Base-by-base conservation (phyloP, 1,284 basidiomycete genomes). In the Fomes fomentarius region DNA sequence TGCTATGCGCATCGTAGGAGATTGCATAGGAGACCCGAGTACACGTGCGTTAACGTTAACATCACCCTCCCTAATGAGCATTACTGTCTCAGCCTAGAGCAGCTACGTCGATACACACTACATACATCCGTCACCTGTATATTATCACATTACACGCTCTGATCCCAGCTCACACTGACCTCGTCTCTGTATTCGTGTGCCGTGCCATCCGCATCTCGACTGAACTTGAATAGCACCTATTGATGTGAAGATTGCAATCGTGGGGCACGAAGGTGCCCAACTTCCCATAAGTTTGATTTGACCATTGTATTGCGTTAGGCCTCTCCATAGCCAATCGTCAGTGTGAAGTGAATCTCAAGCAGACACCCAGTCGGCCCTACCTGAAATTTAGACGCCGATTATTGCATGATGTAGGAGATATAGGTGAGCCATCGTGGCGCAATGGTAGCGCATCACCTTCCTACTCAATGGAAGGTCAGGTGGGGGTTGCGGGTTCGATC, bases 371-470 rank as follows among this genome's bases (percentile, higher is more conserved):
- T n/a, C n/a, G n/a, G n/a, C n/a, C n/a, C n/a, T n/a, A n/a, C n/a
- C n/a, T n/a, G n/a, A n/a, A n/a, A n/a, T n/a, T n/a, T n/a, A n/a
- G n/a, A n/a, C n/a, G n/a, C n/a, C n/a, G n/a, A n/a, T n/a, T n/a
- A n/a, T n/a, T n/a, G n/a, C n/a, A n/a, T n/a, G n/a, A n/a, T n/a
- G n/a, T n/a, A n/a, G n/a, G n/a, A n/a, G n/a, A n/a, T n/a, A n/a
- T n/a, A n/a, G n/a, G n/a, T n/a, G n/a, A 44, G 60, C 62, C 60
- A 56, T 60, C 58, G 56, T 62, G 54, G 62, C 62, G 57, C 58
- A 64, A 64, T 62, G 62, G 62, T 64, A 64, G 60, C 57, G 62
- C 62, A 58, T 62, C 58, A 60, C 62, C 60, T 64, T 64, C 62
- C 62, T 64, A 56, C 14, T 22, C n/a, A n/a, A 21, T 35, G 5